Evolutionary conservation across 2,329 filamentous ascomycete genomes (phyloP).

Genomic region (Arthrobotrys pseudoclavata): DNA sequence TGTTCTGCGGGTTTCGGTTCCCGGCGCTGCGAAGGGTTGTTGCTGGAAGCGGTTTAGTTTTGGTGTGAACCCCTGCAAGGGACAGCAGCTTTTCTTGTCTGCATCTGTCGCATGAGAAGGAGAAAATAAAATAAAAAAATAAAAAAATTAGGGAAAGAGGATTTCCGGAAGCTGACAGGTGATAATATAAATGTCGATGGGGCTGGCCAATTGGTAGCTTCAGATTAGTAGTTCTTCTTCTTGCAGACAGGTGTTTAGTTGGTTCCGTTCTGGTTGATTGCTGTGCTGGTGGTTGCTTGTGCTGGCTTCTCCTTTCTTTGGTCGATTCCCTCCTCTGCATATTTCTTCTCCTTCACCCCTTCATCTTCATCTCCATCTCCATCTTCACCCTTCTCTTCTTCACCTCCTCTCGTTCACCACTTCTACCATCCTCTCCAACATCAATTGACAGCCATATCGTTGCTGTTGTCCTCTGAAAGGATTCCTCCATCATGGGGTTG

Average conservation of each 20-base stretch:
- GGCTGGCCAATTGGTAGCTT: constrained; percentile 19
- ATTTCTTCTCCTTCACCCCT: constrained; percentile 11
- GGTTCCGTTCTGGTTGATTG: neutral
- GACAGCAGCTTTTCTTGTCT: constrained; percentile 6
- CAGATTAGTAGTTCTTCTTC: neutral
- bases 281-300: constrained; percentile 13
- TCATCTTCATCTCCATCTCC: constrained; percentile 14
- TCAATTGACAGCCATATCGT: neutral
- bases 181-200: neutral
- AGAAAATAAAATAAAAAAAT: constrained; percentile 8
- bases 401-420: neutral
- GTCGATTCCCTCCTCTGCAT: neutral
- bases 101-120: neutral
- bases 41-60: neutral
- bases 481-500: constrained; percentile 42
- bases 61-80: constrained; percentile 19
- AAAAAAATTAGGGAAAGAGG: neutral
- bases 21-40: constrained; percentile 31
- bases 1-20: constrained; percentile 44
- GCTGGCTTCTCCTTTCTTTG: constrained; percentile 17
- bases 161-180: neutral
- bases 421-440: neutral
- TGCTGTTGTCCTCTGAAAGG: neutral
- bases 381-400: neutral
- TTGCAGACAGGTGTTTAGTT: neutral